Evolutionary conservation across 2,329 filamentous ascomycete genomes (phyloP), one percentile per base, ranked within the genome.

Genomic region (Penicillium sp.): DNA sequence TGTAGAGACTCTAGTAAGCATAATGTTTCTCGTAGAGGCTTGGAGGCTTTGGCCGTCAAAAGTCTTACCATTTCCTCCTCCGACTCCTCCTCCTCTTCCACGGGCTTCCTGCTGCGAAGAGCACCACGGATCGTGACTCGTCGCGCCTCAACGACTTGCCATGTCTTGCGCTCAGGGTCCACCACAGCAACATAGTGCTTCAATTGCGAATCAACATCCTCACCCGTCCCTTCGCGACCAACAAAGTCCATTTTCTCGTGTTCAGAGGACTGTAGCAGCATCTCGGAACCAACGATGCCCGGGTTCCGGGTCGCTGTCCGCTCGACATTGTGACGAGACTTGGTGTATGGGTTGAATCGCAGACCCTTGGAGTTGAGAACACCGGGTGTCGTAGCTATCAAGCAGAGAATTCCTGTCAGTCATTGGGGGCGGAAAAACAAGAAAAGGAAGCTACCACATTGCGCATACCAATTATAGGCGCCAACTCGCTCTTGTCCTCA

Each of bases 101-200:
- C 57, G 13, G 49, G 40, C 40, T 58, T 59, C 32, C 56, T 51
- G 44, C 59, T 66, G 39, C 71, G 63, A 25, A 75, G 57, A 39
- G 62, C 74, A 47, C 74, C 76, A 41, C 79, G 73, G n/a, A 84
- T 67, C 4, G 73, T 77, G 45, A 83, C 64, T 59, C 77, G 75
- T 48, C 76, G 77, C 24, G 75, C 75, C 64, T 79, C 65, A 8
- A 78, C 68, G 39, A 85, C 63, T 53, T 81, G 72, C 52, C 83
- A 70, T 38, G 73, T 73, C 47, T 73, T 73, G 4, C 72, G 73
- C 26, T 70, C 65, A 0, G 79, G 77, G 52, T 85, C 79, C 56
- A 76, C 81, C 38, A 84, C 70, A 44, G 78, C 81, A 50, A 83
- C 64, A 55, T 84, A 85, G 66, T 84, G 80, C 55, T 78, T 77